These are phyloP conservation scores for Corylus avellana DNA, from an alignment of 306 rosid species.

Conservation along the genomic window DNA sequence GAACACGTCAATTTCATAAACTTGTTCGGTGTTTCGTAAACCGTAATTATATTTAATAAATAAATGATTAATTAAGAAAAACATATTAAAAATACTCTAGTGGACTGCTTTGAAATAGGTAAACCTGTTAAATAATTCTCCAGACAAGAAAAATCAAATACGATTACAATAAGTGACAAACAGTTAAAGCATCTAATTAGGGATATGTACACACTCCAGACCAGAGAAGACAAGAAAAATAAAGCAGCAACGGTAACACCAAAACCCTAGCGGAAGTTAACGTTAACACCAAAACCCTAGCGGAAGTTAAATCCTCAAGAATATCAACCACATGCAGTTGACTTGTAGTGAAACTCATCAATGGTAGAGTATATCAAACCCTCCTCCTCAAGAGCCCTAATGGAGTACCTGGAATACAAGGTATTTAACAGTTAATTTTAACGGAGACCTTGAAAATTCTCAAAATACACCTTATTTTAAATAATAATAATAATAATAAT, in stretches of 20 bases:
- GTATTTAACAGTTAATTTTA: no score
- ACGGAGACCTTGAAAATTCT: neutral
- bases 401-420: slow-evolving; percentile 57
- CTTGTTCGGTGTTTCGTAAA: no score
- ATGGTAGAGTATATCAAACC: slow-evolving; percentile 84
- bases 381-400: slow-evolving; percentile 75
- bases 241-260: slow-evolving; percentile 3
- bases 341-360: slow-evolving; percentile 87
- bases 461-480: no score
- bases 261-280: slow-evolving; percentile 10
- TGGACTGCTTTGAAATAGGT: no score
- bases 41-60: no score
- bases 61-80: no score
- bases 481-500: no score
- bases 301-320: neutral
- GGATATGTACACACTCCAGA: neutral
- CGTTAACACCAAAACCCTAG: slow-evolving; percentile 16
- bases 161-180: neutral
- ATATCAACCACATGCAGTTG: slow-evolving; percentile 44
- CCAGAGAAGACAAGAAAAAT: neutral
- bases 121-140: neutral
- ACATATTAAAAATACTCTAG: neutral
- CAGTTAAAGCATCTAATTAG: neutral
- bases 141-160: neutral
- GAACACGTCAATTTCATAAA: no score